Conservation (phyloP, 495 filamentous ascomycete species). For the Immersiella caudata region DNA sequence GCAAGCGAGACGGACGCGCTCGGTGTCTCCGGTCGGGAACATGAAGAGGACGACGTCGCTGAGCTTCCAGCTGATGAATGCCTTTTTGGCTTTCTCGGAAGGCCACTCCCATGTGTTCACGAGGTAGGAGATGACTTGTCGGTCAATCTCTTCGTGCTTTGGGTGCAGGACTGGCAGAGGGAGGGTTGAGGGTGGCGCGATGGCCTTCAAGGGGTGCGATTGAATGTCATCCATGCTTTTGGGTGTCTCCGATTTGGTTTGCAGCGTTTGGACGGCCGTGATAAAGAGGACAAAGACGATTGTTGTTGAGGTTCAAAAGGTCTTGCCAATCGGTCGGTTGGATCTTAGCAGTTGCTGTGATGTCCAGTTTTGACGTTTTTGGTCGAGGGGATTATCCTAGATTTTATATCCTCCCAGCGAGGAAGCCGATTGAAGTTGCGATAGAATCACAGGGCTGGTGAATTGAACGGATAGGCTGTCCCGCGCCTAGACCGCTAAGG, state of each 20-base stretch:
- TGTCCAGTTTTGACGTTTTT: too few species aligned
- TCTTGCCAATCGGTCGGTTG: too few species aligned
- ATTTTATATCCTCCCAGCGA: too few species aligned
- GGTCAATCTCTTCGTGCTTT: slow-evolving; percentile 26
- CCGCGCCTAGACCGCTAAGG: too few species aligned
- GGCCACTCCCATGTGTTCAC: slow-evolving; percentile 30
- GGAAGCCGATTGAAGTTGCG: too few species aligned
- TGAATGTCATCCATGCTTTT: neutral
- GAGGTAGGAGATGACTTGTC: slow-evolving; percentile 28
- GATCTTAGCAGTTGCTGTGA: too few species aligned
- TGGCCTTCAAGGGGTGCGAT: slow-evolving; percentile 20
- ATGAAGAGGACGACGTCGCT: slow-evolving; percentile 30
- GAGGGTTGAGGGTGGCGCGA: slow-evolving; percentile 21
- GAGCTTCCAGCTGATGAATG: slow-evolving; percentile 30
- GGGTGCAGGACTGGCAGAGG: slow-evolving; percentile 20
- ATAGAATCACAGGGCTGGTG: too few species aligned
- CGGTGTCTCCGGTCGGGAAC: slow-evolving; percentile 28
- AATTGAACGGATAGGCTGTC: too few species aligned
- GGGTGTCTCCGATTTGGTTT: neutral
- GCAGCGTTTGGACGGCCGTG: neutral
- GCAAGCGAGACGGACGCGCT: slow-evolving; percentile 29
- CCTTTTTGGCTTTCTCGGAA: slow-evolving; percentile 24
- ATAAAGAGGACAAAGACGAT: neutral
- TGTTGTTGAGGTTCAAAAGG: too few species aligned
- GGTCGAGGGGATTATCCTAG: too few species aligned